Base-by-base conservation (phyloP, 2,329 filamentous ascomycete species). In the Aspergillus calidoustus region DNA sequence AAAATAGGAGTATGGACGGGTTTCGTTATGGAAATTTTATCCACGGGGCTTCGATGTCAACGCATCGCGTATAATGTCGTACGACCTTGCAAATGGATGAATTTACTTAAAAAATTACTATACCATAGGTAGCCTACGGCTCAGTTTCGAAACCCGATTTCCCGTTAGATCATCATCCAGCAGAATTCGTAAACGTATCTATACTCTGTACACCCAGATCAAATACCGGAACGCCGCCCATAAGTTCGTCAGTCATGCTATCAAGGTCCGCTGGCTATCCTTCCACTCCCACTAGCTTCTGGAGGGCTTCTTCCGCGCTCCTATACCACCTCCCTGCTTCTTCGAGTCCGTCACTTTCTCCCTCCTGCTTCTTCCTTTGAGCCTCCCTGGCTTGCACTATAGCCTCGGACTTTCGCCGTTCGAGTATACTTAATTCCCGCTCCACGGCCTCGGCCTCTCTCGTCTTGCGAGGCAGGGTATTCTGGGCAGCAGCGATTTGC, bases 301-400 rank as follows among this genome's bases (percentile, higher is more conserved):
- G 80, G 44, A 82, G 66, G 2, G 72, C 76, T 44, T 75, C 71
- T 65, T 81, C 78, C 4, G 74, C 75, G 19, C 77, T 74, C 56
- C 72, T 73, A 62, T 81, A 81, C 80, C 80, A 82, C 62, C 78
- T 72, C 19, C 79, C 80, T 72, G 77, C 75, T 62, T 81, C 78
- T 63, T 81, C 79, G 17, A 81, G 67, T 11, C 79, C 77, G 66
- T 82, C 80, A 57, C 77, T 79, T 61, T 81, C 79, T 3, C 80
- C 80, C 58, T 81, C 72, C 38, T 77, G 73, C 64, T 71, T 81
- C 74, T 67, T 78, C 68, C 70, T 79, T 71, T 73, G 74, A 22
- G 71, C 77, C 71, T 74, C 83, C 73, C 61, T 84, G 75, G 43
- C 86, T 80, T 65, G 82, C 77, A 53, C 77, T 73, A 71, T 77